A percentile compares a stretch with the other conserved stretches of the same genome.
Evolutionary conservation across 73 alveolate genomes (phyloP).

Genomic region (Symbiodinium natans): DNA sequence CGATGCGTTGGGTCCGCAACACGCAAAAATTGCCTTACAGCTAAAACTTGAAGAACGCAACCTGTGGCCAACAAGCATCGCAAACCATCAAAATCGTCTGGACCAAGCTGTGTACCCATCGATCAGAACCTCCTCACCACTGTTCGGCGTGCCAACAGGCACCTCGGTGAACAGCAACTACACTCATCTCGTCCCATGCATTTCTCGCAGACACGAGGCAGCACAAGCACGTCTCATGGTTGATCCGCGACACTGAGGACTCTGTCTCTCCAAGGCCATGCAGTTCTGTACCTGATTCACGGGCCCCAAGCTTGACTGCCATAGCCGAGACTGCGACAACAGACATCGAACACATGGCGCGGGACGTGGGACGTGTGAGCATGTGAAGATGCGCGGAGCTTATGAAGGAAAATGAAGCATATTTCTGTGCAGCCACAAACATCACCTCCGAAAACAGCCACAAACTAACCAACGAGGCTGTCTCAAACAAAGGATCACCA

Average conservation of each 20-base stretch:
- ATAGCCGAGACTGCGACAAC: too few species aligned
- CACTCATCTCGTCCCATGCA: too few species aligned
- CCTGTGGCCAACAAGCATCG: too few species aligned
- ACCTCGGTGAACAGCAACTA: background rate
- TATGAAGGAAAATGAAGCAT: too few species aligned
- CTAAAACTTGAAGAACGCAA: background rate
- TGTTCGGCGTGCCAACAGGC: constrained; percentile 47
- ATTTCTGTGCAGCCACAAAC: too few species aligned
- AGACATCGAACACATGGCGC: too few species aligned
- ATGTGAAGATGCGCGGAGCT: too few species aligned
- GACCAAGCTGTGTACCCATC: constrained; percentile 21
- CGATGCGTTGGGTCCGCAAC: constrained; percentile 51
- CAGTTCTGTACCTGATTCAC: background rate
- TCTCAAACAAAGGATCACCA: too few species aligned
- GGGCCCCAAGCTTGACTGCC: background rate
- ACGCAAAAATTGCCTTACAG: constrained; percentile 31
- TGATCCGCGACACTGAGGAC: background rate
- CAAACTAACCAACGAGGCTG: too few species aligned
- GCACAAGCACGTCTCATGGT: background rate
- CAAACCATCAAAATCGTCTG: background rate
- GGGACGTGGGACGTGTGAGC: too few species aligned
- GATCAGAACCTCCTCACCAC: constrained; percentile 73
- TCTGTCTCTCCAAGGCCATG: background rate
- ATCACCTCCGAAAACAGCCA: too few species aligned
- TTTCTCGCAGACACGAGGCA: too few species aligned